These are phyloP conservation scores for Phytopythium boreale DNA, from an alignment of 352 stramenopile genomes.

Conservation along the genomic window DNA sequence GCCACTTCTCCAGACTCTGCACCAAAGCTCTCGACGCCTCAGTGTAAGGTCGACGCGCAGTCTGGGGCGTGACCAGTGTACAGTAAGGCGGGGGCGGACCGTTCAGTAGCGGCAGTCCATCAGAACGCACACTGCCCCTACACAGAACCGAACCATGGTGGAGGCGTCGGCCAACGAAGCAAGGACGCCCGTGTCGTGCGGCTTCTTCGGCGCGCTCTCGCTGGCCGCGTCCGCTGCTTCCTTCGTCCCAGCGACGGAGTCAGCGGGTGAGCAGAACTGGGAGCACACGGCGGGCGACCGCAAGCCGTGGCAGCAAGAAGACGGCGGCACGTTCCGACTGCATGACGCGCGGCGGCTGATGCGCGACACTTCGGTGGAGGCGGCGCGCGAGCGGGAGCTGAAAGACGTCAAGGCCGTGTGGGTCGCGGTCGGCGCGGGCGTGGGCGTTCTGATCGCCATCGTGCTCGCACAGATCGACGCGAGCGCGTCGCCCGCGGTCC, in stretches of 20 bases:
- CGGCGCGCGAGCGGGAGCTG: conserved; percentile 3
- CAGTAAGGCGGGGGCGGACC: background rate
- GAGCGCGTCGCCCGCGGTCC: conserved; percentile 7
- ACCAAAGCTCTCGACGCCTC: too few relatives aligned
- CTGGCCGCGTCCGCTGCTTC: conserved; percentile 1
- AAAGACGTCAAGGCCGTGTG: conserved; percentile 5
- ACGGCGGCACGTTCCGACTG: background rate
- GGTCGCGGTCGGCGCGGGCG: conserved; percentile 19
- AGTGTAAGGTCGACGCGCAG: background rate
- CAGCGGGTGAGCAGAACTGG: background rate
- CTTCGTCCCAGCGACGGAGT: background rate
- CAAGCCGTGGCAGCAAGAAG: background rate
- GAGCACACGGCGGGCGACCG: background rate
- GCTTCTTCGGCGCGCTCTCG: background rate
- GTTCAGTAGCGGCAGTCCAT: background rate
- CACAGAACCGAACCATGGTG: background rate
- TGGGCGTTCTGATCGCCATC: conserved; percentile 17
- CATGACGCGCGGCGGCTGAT: conserved; percentile 3
- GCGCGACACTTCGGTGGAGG: background rate
- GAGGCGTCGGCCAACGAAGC: background rate
- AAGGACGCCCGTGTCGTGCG: background rate
- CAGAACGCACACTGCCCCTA: background rate
- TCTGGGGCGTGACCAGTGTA: too few relatives aligned
- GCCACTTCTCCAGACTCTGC: too few relatives aligned
- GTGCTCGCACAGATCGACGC: conserved; percentile 22